Base-by-base conservation (phyloP, 2,329 filamentous ascomycete species). In the Phialophora chinensis region DNA sequence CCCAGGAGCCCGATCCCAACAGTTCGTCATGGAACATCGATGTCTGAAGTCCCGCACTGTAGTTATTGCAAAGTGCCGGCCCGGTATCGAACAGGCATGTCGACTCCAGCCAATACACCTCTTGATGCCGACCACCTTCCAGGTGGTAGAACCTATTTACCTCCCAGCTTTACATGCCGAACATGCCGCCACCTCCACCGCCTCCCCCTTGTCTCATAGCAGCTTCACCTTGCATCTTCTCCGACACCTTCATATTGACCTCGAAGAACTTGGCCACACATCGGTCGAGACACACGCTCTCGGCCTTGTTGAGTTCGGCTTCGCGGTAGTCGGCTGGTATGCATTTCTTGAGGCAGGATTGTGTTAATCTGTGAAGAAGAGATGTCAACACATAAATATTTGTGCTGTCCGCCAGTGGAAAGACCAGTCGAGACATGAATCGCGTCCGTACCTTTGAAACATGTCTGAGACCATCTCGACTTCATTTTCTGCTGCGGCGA, bases 221-320 rank as follows among this genome's bases (percentile, higher is more conserved):
- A 57, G 91, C 91, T 81, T 96, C 91, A 71, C 90, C 88, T 82
- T 97, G 93, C 88, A 98, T 93, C 83, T 96, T 92, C 83, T 98
- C 93, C 75, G 91, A 94, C 67, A 98, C 92, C 85, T 97, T 98
- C 85, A 97, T 89, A 80, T 97, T 96, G 76, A 97, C 93, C 75
- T 98, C 94, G 83, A 99, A 97, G 85, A 98, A 99, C 85, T 99
- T 99, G 77, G 91, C 87, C 66, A 96, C 91, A 83, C 96, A 99
- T 76, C 95, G 92, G 83, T 99, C 95, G 74, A 99, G 89, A 84
- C 96, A 99, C 74, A 99, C 95, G 73, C 91, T 93, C 83, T 99
- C 95, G 85, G 93, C 96, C 85, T 99, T 99, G 88, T 97, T 97
- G 76, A 99, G 89, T 75, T 99, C 94, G 79, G 87, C 88, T 84